These are phyloP conservation scores for Porodaedalea pini DNA, from an alignment of 1,284 basidiomycete genomes.

Conservation along the genomic window DNA sequence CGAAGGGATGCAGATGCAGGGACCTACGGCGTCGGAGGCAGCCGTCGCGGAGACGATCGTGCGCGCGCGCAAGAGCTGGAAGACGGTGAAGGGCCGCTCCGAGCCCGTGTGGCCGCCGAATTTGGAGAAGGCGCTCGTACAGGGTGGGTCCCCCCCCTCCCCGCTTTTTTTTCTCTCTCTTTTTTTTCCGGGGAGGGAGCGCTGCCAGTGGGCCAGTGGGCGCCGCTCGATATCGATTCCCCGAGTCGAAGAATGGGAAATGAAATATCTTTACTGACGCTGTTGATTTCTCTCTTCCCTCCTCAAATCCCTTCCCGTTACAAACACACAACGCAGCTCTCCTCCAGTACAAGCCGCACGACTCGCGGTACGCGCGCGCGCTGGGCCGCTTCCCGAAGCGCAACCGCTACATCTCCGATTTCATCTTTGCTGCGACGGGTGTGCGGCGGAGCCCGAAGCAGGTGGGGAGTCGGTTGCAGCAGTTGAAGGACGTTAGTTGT, in stretches of 20 bases:
- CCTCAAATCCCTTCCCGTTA: too few relatives aligned
- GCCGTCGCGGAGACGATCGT: conserved; percentile 59
- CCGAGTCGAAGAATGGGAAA: too few relatives aligned
- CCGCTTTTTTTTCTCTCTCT: not conserved
- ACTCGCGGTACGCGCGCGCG: conserved; percentile 63
- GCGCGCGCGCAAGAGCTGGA: conserved; percentile 68
- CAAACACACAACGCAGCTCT: conserved; percentile 34
- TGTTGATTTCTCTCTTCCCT: not conserved
- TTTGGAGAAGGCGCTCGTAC: conserved; percentile 69
- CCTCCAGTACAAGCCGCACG: conserved; percentile 63
- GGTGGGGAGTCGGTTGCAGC: conserved; percentile 69
- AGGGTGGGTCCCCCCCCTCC: conserved; percentile 53
- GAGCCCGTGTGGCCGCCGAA: conserved; percentile 74
- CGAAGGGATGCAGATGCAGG: too few relatives aligned
- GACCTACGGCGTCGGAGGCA: not conserved
- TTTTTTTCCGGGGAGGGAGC: not conserved
- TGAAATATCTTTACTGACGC: not conserved
- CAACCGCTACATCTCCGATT: conserved; percentile 70
- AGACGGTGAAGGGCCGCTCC: conserved; percentile 60
- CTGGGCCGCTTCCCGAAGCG: conserved; percentile 70
- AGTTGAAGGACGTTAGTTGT: conserved; percentile 62
- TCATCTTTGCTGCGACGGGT: conserved; percentile 60
- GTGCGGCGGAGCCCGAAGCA: conserved; percentile 65
- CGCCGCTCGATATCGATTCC: too few relatives aligned
- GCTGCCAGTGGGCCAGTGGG: not conserved